Percentiles rank a stretch among this genome's conserved stretches.
Evolutionary conservation across 2,329 filamentous ascomycete species (phyloP).

Genomic region (Trematosphaeria pertusa): DNA sequence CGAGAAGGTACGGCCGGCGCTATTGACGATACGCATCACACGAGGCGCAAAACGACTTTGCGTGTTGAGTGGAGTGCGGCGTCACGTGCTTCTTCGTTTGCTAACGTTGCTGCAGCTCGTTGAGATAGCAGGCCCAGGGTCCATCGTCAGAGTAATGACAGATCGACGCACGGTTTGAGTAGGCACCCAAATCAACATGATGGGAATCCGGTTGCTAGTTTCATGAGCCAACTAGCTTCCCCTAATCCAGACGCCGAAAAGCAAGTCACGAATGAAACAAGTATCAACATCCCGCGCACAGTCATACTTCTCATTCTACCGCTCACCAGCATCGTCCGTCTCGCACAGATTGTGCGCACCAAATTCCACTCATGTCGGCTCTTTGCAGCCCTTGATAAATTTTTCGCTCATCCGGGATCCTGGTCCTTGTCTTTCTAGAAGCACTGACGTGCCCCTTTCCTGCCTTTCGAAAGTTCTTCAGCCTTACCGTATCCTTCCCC

Average conservation of each 20-base stretch:
- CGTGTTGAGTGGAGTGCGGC: neutral
- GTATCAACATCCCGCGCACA: slow-evolving; percentile 3
- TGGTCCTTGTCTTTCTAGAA: slow-evolving; percentile 10
- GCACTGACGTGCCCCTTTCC: slow-evolving; percentile 25
- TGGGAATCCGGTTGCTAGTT: neutral
- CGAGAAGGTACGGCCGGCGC: slow-evolving; percentile 69
- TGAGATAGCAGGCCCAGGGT: slow-evolving; percentile 86
- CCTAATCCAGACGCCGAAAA: slow-evolving; percentile 12
- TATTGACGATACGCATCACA: slow-evolving; percentile 5
- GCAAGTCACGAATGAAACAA: slow-evolving; percentile 19
- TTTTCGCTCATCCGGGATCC: slow-evolving; percentile 6
- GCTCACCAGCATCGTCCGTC: neutral
- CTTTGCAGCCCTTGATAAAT: neutral
- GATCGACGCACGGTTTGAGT: slow-evolving; percentile 86
- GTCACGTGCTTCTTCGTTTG: slow-evolving; percentile 1
- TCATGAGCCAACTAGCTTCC: slow-evolving; percentile 7
- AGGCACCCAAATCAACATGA: slow-evolving; percentile 5
- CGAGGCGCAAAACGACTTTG: slow-evolving; percentile 2
- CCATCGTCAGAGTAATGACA: slow-evolving; percentile 93
- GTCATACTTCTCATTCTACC: neutral
- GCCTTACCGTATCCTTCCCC: no score
- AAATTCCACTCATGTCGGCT: slow-evolving; percentile 1
- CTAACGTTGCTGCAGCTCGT: slow-evolving; percentile 65
- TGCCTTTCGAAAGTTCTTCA: slow-evolving; percentile 21
- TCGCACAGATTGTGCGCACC: neutral